These are phyloP conservation scores for Aspergillus baeticus DNA, from an alignment of 495 filamentous ascomycete species.

Conservation along the genomic window DNA sequence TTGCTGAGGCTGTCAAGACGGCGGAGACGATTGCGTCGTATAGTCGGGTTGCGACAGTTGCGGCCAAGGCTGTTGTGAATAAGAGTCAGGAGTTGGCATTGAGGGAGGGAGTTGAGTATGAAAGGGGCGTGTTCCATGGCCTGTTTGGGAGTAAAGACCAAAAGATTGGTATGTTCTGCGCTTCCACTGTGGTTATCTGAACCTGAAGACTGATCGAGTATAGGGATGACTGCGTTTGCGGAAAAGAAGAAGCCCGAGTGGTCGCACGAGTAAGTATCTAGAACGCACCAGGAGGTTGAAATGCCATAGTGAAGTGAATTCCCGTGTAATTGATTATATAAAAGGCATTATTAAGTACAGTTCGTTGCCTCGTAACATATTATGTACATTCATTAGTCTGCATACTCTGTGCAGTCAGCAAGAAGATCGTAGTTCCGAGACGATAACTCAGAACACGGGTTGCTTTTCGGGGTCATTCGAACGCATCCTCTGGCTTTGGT, in stretches of 20 bases:
- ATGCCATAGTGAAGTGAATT: neutral
- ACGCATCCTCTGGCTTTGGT: constrained; percentile 32
- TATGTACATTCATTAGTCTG: constrained; percentile 12
- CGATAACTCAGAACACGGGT: neutral
- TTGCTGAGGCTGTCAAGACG: constrained; percentile 74
- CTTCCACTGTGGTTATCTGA: neutral
- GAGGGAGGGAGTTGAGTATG: constrained; percentile 89
- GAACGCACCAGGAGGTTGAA: constrained; percentile 23
- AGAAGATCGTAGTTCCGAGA: neutral
- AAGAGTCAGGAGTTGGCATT: constrained; percentile 89
- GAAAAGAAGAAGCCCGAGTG: constrained; percentile 94
- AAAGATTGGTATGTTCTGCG: constrained; percentile 70
- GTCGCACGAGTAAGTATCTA: constrained; percentile 65
- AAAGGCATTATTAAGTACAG: constrained; percentile 8
- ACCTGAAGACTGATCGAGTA: constrained; percentile 15
- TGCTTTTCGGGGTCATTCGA: constrained; percentile 28
- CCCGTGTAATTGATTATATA: neutral
- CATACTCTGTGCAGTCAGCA: neutral
- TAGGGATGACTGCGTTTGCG: constrained; percentile 88
- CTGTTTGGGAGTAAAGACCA: constrained; percentile 94
- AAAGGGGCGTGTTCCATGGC: constrained; percentile 87
- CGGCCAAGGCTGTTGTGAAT: constrained; percentile 97
- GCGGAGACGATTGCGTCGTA: constrained; percentile 87
- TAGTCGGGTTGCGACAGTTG: constrained; percentile 76
- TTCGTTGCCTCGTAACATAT: constrained; percentile 12